Conservation (phyloP, 441 rosid genomes). For the Adansonia grandidieri region DNA sequence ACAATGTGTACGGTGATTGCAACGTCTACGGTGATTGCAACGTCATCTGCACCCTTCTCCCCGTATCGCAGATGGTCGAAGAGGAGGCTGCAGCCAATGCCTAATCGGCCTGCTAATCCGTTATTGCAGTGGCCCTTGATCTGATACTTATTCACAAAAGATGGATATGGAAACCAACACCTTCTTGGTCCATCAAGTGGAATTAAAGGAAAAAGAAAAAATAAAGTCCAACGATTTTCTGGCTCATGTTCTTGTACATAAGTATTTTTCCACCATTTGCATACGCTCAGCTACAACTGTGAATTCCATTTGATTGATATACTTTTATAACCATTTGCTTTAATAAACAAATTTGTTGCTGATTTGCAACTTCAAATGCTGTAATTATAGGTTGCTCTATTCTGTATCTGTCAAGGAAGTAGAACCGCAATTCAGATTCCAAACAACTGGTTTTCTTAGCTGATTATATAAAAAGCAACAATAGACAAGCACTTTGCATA, state of each 20-base stretch:
- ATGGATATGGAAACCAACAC: constrained; percentile 10
- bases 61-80: constrained; percentile 63
- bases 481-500: not conserved
- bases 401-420: not conserved
- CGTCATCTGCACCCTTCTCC: constrained; percentile 80
- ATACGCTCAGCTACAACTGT: constrained; percentile 24
- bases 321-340: constrained; percentile 27
- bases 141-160: not conserved
- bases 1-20: constrained; percentile 95
- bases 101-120: constrained; percentile 44
- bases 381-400: constrained; percentile 30
- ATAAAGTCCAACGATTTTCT: not conserved
- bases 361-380: constrained; percentile 39
- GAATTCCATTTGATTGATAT: constrained; percentile 30
- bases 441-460: not conserved
- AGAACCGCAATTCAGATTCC: not conserved
- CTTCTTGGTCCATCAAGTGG: not conserved
- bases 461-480: not conserved
- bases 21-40: constrained; percentile 94
- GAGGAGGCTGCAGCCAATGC: constrained; percentile 87
- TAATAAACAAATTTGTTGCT: constrained; percentile 32
- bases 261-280: too few relatives aligned
- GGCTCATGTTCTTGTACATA: not conserved
- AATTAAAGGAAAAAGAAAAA: not conserved
- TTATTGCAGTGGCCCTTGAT: too few relatives aligned